These are phyloP conservation scores for Ceratobasidium sp. DNA, from an alignment of 1,284 basidiomycete genomes.

Conservation along the genomic window DNA sequence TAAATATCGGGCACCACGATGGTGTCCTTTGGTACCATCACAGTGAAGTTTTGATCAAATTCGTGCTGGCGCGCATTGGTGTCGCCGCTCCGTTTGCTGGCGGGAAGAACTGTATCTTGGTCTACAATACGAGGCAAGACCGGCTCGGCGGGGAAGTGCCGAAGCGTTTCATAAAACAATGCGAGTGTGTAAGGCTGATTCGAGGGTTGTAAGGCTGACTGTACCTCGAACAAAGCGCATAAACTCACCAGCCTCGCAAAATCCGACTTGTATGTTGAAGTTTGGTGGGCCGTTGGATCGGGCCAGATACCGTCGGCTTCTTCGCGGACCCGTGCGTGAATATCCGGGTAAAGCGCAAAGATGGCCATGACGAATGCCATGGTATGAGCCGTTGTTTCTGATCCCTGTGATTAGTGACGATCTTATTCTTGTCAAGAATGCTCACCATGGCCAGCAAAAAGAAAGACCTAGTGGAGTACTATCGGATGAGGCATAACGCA, in stretches of 20 bases:
- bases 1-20: conserved; percentile 18
- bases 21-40: not conserved
- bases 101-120: conserved; percentile 15
- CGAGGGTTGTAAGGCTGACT: not conserved
- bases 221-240: not conserved
- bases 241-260: conserved; percentile 11
- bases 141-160: conserved; percentile 19
- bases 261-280: conserved; percentile 11
- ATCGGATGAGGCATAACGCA: not conserved
- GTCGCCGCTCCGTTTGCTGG: not conserved
- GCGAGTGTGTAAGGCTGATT: conserved; percentile 26
- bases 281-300: not conserved
- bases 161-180: conserved; percentile 17
- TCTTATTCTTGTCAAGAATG: too few species aligned
- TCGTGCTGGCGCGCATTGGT: too few species aligned
- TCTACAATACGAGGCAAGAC: conserved; percentile 5
- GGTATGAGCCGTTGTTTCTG: conserved; percentile 27
- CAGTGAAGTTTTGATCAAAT: conserved; percentile 3
- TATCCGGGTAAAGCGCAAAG: conserved; percentile 33
- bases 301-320: conserved; percentile 27
- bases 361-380: conserved; percentile 9
- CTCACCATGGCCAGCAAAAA: conserved; percentile 30
- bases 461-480: not conserved
- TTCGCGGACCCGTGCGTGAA: conserved; percentile 12
- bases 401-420: not conserved